These are phyloP conservation scores for Phaeolepiota aurea DNA, from an alignment of 768 basidiomycete genomes.

Conservation along the genomic window DNA sequence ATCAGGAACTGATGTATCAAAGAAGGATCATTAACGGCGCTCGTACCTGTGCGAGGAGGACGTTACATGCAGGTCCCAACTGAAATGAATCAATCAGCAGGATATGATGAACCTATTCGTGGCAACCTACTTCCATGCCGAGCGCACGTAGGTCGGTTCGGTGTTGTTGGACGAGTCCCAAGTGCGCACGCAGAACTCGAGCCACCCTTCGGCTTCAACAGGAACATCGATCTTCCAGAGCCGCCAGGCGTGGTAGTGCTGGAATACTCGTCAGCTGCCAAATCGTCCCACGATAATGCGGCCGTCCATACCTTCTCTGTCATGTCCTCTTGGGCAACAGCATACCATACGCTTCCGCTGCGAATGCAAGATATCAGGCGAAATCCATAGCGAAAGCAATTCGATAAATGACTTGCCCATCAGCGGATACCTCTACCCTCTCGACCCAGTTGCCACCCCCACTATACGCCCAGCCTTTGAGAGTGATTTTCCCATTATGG, in stretches of 20 bases:
- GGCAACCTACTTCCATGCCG: constrained; percentile 41
- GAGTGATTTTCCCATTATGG: constrained; percentile 37
- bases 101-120: background rate
- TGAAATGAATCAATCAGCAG: constrained; percentile 10
- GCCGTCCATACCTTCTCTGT: constrained; percentile 44
- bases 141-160: constrained; percentile 45
- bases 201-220: constrained; percentile 48
- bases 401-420: constrained; percentile 23
- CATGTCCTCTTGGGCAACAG: constrained; percentile 34
- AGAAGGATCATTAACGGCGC: background rate
- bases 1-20: background rate
- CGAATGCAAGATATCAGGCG: background rate
- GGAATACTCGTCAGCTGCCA: too few relatives aligned
- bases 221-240: constrained; percentile 44
- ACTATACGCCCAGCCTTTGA: constrained; percentile 36
- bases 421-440: constrained; percentile 44
- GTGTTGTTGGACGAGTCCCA: constrained; percentile 56
- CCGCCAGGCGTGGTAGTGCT: constrained; percentile 50
- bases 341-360: constrained; percentile 44
- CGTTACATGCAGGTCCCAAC: constrained; percentile 46
- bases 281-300: too few relatives aligned
- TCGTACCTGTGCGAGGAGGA: constrained; percentile 35
- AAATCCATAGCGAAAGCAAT: background rate
- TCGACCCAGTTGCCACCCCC: constrained; percentile 48
- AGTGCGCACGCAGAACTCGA: constrained; percentile 45